These are phyloP conservation scores for Erysimum cheiri DNA, from an alignment of 441 rosid genomes.

Conservation along the genomic window DNA sequence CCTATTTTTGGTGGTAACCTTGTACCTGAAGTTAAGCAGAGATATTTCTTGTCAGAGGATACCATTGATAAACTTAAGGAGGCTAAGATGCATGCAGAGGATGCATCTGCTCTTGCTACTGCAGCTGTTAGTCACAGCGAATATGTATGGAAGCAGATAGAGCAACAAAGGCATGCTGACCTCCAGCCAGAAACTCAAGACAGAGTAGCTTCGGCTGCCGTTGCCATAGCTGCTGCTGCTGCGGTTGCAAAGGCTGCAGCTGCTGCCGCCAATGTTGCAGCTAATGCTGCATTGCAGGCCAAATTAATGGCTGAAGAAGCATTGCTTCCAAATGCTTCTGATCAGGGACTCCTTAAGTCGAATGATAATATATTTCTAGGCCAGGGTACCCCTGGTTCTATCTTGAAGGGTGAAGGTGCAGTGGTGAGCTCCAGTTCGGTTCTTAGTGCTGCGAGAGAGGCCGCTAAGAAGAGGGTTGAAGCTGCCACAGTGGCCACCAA, in stretches of 20 bases:
- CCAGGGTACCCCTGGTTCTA: constrained; percentile 64
- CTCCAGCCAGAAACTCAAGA: constrained; percentile 66
- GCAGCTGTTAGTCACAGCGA: constrained; percentile 75
- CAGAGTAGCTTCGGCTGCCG: constrained; percentile 79
- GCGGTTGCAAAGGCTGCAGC: constrained; percentile 99
- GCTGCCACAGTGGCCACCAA: constrained; percentile 92
- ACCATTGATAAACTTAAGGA: constrained; percentile 64
- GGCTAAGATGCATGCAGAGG: constrained; percentile 83
- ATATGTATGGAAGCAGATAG: constrained; percentile 80
- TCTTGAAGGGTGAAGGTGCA: constrained; percentile 64
- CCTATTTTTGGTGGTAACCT: constrained; percentile 50
- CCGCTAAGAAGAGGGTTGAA: constrained; percentile 89
- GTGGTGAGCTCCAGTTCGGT: constrained; percentile 62
- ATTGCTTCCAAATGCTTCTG: constrained; percentile 47
- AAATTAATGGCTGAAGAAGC: constrained; percentile 96
- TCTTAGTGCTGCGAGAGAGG: constrained; percentile 86
- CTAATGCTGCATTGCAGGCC: constrained; percentile 94
- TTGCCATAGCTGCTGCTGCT: constrained; percentile 86
- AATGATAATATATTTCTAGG: constrained; percentile 49
- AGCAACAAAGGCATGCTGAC: constrained; percentile 61
- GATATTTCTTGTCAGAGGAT: constrained; percentile 66
- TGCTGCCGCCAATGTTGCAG: constrained; percentile 93
- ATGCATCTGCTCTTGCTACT: constrained; percentile 82
- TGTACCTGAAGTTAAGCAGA: constrained; percentile 51
- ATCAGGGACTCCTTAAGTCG: constrained; percentile 45